A percentile compares a stretch with the other conserved stretches of the same genome.
Conservation (phyloP, 2,329 filamentous ascomycete species). For the Hypoxylon sp. region DNA sequence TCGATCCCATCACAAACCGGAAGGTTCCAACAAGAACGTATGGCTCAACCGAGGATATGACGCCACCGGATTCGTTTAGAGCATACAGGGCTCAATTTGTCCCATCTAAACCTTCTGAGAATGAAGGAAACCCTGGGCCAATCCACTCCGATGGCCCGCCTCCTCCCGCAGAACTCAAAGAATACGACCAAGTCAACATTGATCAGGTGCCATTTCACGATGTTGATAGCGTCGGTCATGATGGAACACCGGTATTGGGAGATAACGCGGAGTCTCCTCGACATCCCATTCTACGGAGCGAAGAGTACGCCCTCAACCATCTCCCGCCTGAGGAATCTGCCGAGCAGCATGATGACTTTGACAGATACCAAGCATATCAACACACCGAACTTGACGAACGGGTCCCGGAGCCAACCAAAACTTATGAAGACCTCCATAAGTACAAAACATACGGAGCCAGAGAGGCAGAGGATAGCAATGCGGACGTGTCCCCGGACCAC, state of each 20-base stretch:
- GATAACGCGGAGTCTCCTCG: constrained; percentile 20
- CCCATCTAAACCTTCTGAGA: constrained; percentile 46
- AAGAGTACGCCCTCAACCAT: constrained; percentile 55
- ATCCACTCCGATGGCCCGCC: constrained; percentile 56
- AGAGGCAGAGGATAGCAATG: constrained; percentile 39
- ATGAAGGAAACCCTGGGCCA: constrained; percentile 42
- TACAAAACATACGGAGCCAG: constrained; percentile 54
- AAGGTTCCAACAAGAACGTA: constrained; percentile 58
- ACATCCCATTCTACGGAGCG: constrained; percentile 43
- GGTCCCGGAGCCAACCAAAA: constrained; percentile 31
- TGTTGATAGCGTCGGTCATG: background rate
- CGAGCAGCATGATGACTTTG: constrained; percentile 54
- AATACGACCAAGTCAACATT: constrained; percentile 55
- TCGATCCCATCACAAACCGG: constrained; percentile 73
- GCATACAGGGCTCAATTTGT: constrained; percentile 57
- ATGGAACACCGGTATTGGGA: constrained; percentile 4
- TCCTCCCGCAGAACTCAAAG: constrained; percentile 56
- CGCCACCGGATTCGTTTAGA: constrained; percentile 53
- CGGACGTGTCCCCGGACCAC: constrained; percentile 49
- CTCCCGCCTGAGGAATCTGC: constrained; percentile 51
- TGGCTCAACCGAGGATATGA: constrained; percentile 30
- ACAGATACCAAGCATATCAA: constrained; percentile 41
- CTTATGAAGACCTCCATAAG: constrained; percentile 59
- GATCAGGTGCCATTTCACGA: constrained; percentile 49
- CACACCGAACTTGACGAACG: constrained; percentile 48